A percentile compares a stretch with the other conserved stretches of the same genome.
These are phyloP conservation scores for Arachis stenosperma DNA, from an alignment of 306 rosid genomes.

Conservation along the genomic window DNA sequence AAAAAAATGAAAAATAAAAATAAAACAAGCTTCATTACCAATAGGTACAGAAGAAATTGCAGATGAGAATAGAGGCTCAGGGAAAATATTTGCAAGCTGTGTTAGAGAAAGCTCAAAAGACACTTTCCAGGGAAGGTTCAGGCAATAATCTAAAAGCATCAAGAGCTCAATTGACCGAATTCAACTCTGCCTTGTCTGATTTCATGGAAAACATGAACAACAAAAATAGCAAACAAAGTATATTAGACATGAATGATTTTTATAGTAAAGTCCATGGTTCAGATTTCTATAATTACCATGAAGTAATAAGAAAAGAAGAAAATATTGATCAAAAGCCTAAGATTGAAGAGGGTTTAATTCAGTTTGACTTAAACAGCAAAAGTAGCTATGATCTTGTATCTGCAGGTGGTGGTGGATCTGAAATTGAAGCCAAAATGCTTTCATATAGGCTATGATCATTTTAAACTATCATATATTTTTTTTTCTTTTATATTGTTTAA, in stretches of 20 bases:
- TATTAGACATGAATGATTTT: slow-evolving; percentile 41
- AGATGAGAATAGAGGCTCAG: slow-evolving; percentile 81
- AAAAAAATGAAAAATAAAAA: too few species aligned
- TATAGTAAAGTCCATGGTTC: slow-evolving; percentile 43
- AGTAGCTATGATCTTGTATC: slow-evolving; percentile 65
- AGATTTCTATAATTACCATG: slow-evolving; percentile 38
- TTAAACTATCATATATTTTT: slow-evolving; percentile 20
- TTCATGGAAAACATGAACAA: slow-evolving; percentile 69
- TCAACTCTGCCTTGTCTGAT: slow-evolving; percentile 68
- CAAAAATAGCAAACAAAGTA: slow-evolving; percentile 58
- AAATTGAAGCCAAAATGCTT: slow-evolving; percentile 59
- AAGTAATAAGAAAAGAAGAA: slow-evolving; percentile 44
- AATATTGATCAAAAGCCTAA: slow-evolving; percentile 54
- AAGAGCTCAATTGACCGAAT: slow-evolving; percentile 63
- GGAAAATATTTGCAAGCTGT: slow-evolving; percentile 82
- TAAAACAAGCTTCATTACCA: background rate
- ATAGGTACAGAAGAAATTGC: slow-evolving; percentile 78
- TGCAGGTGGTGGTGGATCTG: slow-evolving; percentile 57
- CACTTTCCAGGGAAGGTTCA: slow-evolving; percentile 60
- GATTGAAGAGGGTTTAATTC: slow-evolving; percentile 52
- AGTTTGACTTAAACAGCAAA: slow-evolving; percentile 75
- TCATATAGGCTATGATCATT: slow-evolving; percentile 51
- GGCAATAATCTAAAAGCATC: slow-evolving; percentile 53
- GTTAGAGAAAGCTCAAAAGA: slow-evolving; percentile 81
- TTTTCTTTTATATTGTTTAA: background rate